A percentile compares a stretch with the other conserved stretches of the same genome.
These are phyloP conservation scores for Buxus sempervirens DNA, from an alignment of 164 flowering plant species.

Conservation along the genomic window DNA sequence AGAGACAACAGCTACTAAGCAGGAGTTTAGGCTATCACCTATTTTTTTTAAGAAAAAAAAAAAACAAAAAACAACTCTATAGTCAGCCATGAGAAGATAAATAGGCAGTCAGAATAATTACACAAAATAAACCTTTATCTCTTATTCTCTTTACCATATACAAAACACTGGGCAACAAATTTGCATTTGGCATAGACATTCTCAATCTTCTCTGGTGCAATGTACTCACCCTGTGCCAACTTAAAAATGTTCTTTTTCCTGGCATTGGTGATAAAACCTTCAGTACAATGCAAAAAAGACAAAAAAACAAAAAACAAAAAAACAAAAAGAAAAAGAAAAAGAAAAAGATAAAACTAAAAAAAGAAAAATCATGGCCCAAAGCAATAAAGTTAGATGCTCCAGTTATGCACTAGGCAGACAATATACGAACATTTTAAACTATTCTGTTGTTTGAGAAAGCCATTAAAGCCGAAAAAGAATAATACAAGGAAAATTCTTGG, in stretches of 20 bases:
- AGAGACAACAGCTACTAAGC: conserved; percentile 73
- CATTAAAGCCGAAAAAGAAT: too few species aligned
- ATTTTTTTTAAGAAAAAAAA: too few species aligned
- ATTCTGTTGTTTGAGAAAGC: too few species aligned
- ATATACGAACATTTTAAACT: too few species aligned
- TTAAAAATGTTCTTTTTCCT: conserved; percentile 98
- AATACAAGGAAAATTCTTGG: too few species aligned
- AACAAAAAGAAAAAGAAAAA: too few species aligned
- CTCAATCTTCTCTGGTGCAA: conserved; percentile 96
- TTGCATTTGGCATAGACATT: conserved; percentile 94
- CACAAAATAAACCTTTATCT: background rate
- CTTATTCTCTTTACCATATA: conserved; percentile 62
- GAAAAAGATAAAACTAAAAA: too few species aligned
- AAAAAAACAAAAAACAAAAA: too few species aligned
- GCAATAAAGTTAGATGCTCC: too few species aligned
- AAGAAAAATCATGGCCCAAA: too few species aligned
- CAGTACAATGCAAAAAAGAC: background rate
- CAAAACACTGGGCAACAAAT: conserved; percentile 79
- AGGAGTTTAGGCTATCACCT: conserved; percentile 94
- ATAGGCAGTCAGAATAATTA: background rate
- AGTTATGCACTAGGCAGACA: too few species aligned
- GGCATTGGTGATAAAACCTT: conserved; percentile 16
- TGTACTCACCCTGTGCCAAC: conserved; percentile 97
- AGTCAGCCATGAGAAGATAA: conserved; percentile 17
- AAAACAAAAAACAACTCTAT: conserved; percentile 14